Evolutionary conservation across 2,329 filamentous ascomycete genomes (phyloP).

Genomic region (Aspergillus spinulosporus): DNA sequence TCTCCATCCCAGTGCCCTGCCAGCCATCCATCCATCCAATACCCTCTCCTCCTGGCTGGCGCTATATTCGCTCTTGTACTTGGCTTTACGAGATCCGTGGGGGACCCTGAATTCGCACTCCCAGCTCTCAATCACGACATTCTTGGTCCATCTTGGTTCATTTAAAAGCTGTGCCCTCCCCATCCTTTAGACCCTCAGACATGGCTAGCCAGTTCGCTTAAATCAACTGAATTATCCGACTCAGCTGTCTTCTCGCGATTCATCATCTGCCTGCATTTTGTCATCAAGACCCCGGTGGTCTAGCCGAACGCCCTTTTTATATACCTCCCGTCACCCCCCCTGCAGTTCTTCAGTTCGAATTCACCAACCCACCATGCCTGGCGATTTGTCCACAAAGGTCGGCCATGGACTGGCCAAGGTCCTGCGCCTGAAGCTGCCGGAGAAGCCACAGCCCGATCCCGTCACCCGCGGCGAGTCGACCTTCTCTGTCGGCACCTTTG

Average conservation of each 20-base stretch:
- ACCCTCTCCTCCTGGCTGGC: not conserved
- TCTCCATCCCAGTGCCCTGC: slow-evolving; percentile 4
- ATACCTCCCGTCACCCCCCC: not conserved
- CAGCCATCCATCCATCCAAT: not conserved
- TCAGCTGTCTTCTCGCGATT: not conserved
- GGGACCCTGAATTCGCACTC: slow-evolving; percentile 24
- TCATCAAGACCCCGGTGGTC: slow-evolving; percentile 3
- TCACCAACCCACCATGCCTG: slow-evolving; percentile 31
- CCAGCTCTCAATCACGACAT: slow-evolving; percentile 33
- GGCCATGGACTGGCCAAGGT: slow-evolving; percentile 75
- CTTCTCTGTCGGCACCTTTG: slow-evolving; percentile 69
- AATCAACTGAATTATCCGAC: slow-evolving; percentile 2
- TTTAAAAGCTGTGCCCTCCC: slow-evolving; percentile 20
- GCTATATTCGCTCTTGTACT: slow-evolving; percentile 7
- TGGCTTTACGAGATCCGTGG: slow-evolving; percentile 13
- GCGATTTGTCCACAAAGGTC: slow-evolving; percentile 53
- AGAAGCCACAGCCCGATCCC: slow-evolving; percentile 59
- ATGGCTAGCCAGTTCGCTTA: slow-evolving; percentile 19
- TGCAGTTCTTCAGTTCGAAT: not conserved
- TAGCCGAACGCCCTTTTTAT: not conserved
- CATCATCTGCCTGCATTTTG: not conserved
- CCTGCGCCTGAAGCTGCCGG: slow-evolving; percentile 78
- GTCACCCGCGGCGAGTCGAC: slow-evolving; percentile 76
- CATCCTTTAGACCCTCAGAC: slow-evolving; percentile 2
- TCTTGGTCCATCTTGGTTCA: slow-evolving; percentile 19